Evolutionary conservation across 306 rosid species (phyloP).

Genomic region (Albizia julibrissin): DNA sequence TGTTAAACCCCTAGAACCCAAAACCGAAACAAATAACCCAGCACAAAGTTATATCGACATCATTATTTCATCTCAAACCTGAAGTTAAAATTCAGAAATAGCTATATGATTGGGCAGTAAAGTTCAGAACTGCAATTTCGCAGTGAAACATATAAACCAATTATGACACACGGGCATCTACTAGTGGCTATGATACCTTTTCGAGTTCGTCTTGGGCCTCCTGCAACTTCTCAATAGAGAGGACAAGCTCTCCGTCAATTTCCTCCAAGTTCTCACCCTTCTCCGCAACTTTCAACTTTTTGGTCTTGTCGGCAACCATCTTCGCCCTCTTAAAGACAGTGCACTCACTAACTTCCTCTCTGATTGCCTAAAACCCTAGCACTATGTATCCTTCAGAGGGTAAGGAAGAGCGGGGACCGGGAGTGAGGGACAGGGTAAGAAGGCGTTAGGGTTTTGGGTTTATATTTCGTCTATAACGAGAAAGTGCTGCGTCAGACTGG

Average conservation of each 20-base stretch:
- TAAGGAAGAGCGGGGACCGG: not conserved
- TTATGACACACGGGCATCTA: too few species aligned
- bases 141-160: not conserved
- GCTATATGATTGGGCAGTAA: not conserved
- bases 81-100: not conserved
- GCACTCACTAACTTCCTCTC: not conserved
- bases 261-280: conserved; percentile 52
- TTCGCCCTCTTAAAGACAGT: conserved; percentile 12
- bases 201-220: conserved; percentile 92
- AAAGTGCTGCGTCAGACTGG: not conserved
- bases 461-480: conserved; percentile 10
- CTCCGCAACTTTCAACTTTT: conserved; percentile 61
- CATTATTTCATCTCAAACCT: not conserved
- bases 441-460: conserved; percentile 70
- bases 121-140: not conserved
- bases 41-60: not conserved
- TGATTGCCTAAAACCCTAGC: conserved; percentile 66
- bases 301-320: conserved; percentile 73
- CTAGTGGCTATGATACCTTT: conserved; percentile 50
- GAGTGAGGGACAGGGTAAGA: not conserved
- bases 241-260: conserved; percentile 73
- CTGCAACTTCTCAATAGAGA: conserved; percentile 81
- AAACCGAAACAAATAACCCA: not conserved
- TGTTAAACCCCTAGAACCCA: not conserved
- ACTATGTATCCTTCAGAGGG: not conserved